These are phyloP conservation scores for Exophiala calicioides DNA, from an alignment of 2,329 filamentous ascomycete genomes.

Conservation along the genomic window DNA sequence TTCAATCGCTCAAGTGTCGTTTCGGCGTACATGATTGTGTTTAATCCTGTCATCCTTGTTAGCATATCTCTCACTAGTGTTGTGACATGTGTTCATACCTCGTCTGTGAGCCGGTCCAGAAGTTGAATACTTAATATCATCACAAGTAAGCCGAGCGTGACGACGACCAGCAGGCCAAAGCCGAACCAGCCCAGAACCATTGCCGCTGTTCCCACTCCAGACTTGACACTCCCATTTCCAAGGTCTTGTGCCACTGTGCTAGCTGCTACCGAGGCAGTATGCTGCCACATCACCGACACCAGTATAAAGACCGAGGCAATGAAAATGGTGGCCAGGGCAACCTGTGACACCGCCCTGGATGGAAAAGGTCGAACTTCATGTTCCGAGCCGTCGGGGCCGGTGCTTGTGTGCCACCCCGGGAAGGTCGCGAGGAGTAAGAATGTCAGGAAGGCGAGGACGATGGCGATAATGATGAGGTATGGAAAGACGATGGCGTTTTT, in stretches of 20 bases:
- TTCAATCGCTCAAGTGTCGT: constrained; percentile 7
- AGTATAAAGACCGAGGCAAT: constrained; percentile 66
- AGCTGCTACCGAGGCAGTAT: constrained; percentile 93
- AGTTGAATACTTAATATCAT: constrained; percentile 95
- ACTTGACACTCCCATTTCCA: constrained; percentile 82
- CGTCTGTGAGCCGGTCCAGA: constrained; percentile 61
- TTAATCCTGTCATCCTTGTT: constrained; percentile 13
- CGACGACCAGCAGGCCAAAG: constrained; percentile 88
- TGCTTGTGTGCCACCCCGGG: constrained; percentile 94
- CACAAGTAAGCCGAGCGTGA: constrained; percentile 89
- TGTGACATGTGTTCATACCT: constrained; percentile 31
- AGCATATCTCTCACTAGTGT: constrained; percentile 4
- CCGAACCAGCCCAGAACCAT: constrained; percentile 99
- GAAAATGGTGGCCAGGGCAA: constrained; percentile 90
- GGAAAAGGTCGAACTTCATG: constrained; percentile 94
- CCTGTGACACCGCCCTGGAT: constrained; percentile 85
- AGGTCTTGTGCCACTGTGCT: constrained; percentile 91
- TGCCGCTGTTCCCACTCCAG: constrained; percentile 86
- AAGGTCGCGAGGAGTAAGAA: constrained; percentile 94
- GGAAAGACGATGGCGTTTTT: constrained; percentile 99
- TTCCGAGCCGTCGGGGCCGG: constrained; percentile 76
- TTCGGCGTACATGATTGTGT: constrained; percentile 3
- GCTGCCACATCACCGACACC: constrained; percentile 63
- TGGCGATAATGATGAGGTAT: constrained; percentile 94
- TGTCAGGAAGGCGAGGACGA: constrained; percentile 95